Conservation (phyloP, 2,329 filamentous ascomycete species). For the Cladosporium sp. region DNA sequence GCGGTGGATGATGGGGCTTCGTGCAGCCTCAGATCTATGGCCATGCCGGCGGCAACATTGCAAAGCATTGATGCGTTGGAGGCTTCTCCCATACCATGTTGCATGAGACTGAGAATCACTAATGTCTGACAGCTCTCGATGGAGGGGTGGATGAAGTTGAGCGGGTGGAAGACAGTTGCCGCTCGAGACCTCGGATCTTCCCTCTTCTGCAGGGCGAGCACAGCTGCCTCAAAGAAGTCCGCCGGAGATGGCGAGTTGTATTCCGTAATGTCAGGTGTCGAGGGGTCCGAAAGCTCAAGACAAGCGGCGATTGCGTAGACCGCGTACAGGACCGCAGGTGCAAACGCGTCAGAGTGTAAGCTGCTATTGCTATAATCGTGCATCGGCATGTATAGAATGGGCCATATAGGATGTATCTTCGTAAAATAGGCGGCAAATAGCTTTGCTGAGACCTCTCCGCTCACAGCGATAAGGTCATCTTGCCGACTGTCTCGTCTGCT, state of each 20-base stretch:
- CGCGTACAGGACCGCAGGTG: conserved; percentile 5
- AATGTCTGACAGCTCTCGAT: conserved; percentile 10
- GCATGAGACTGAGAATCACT: conserved; percentile 3
- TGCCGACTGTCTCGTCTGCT: not conserved
- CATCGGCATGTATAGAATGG: conserved; percentile 7
- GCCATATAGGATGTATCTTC: conserved; percentile 10
- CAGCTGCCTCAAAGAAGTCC: conserved; percentile 8
- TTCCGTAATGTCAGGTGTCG: not conserved
- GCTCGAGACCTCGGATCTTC: not conserved
- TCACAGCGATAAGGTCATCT: not conserved
- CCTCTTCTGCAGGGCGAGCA: conserved; percentile 9
- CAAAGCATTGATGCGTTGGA: conserved; percentile 9
- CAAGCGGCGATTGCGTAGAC: conserved; percentile 9
- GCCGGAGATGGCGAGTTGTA: not conserved
- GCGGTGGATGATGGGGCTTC: not conserved
- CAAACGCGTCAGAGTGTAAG: not conserved
- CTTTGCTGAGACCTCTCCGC: not conserved
- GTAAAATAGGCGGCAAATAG: conserved; percentile 7
- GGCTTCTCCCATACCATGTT: conserved; percentile 6
- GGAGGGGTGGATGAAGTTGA: conserved; percentile 7
- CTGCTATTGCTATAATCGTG: conserved; percentile 3
- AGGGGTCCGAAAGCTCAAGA: not conserved
- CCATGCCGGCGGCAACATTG: conserved; percentile 9
- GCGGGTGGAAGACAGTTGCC: conserved; percentile 4
- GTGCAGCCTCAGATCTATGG: conserved; percentile 3